Percentiles rank a stretch among this genome's conserved stretches.
Evolutionary conservation across 2,329 filamentous ascomycete genomes (phyloP).

Genomic region (Trichoderma polysporum): DNA sequence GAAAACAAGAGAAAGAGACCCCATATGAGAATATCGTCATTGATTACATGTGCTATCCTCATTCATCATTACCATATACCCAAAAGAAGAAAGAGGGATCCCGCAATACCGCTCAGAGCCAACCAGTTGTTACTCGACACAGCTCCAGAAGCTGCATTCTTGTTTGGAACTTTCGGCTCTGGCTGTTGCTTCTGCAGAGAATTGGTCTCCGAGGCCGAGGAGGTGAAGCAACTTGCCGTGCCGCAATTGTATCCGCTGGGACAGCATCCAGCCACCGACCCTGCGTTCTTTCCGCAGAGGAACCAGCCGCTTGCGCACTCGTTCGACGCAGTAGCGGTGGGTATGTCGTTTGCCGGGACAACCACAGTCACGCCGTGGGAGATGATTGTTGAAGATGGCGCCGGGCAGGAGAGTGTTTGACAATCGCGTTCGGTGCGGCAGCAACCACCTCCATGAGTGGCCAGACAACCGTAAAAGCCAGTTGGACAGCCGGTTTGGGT

Average conservation of each 20-base stretch:
- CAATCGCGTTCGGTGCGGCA: constrained; percentile 87
- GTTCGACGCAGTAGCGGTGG: constrained; percentile 42
- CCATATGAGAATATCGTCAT: background rate
- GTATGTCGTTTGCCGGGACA: constrained; percentile 54
- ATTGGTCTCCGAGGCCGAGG: constrained; percentile 51
- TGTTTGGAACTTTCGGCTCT: constrained; percentile 36
- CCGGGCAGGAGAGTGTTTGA: constrained; percentile 74
- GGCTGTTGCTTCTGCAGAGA: constrained; percentile 52
- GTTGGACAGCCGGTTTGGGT: constrained; percentile 66
- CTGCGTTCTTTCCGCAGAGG: constrained; percentile 57
- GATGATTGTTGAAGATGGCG: constrained; percentile 62
- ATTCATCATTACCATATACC: background rate
- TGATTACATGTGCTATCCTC: background rate
- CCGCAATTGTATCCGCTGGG: constrained; percentile 75
- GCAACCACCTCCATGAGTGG: constrained; percentile 78
- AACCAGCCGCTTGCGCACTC: constrained; percentile 80
- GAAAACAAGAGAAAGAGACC: background rate
- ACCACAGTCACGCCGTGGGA: constrained; percentile 69
- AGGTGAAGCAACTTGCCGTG: constrained; percentile 65
- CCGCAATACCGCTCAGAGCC: background rate
- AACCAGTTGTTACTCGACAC: background rate
- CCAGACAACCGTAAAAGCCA: constrained; percentile 88
- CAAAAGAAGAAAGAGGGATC: constrained; percentile 5
- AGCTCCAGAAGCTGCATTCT: constrained; percentile 17
- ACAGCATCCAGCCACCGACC: constrained; percentile 78